Conservation (phyloP, 768 basidiomycete species). For the Fistulinella prunicolor region DNA sequence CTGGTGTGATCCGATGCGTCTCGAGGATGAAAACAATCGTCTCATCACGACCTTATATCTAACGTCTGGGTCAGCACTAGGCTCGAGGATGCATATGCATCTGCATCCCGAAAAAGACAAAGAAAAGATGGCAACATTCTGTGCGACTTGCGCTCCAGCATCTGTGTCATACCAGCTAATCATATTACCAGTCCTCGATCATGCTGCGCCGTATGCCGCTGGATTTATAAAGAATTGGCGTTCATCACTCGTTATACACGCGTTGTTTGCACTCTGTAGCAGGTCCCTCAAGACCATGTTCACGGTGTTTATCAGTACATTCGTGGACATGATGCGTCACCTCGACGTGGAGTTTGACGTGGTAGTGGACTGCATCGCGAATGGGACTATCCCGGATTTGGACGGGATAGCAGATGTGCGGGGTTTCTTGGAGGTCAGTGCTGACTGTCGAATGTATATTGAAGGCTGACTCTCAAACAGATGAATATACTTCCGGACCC, state of each 20-base stretch:
- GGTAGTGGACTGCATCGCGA: slow-evolving; percentile 8
- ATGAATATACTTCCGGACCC: background rate
- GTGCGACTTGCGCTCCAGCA: no score
- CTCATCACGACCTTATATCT: no score
- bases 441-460: background rate
- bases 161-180: no score
- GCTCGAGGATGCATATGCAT: no score
- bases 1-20: no score
- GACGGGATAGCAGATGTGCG: no score
- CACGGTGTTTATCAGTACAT: background rate
- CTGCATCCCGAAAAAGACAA: no score
- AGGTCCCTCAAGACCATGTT: background rate
- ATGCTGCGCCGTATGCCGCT: background rate
- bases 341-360: slow-evolving; percentile 8
- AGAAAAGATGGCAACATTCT: no score
- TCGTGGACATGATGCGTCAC: slow-evolving; percentile 9
- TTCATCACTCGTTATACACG: background rate
- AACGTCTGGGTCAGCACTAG: no score
- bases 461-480: background rate
- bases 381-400: slow-evolving; percentile 3
- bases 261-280: background rate
- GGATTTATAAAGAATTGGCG: background rate
- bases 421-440: background rate
- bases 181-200: no score
- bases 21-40: no score